Percentiles rank a stretch among this genome's conserved stretches.
These are phyloP conservation scores for Anastatica hierochuntica DNA, from an alignment of 345 rosid species.

Conservation along the genomic window DNA sequence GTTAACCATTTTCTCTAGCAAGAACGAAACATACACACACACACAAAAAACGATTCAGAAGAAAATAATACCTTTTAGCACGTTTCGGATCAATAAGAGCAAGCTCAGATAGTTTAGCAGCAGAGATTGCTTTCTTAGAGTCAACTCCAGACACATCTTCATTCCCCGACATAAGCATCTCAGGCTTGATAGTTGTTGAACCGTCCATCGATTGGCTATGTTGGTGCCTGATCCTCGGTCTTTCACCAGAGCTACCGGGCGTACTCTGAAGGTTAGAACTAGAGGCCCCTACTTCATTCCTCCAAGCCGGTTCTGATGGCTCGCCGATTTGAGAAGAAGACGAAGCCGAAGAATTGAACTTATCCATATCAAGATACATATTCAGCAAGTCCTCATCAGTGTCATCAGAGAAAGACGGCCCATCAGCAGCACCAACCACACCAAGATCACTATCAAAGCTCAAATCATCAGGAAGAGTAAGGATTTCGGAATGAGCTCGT, in stretches of 20 bases:
- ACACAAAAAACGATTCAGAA: background rate
- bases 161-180: conserved; percentile 64
- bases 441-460: conserved; percentile 85
- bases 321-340: conserved; percentile 54
- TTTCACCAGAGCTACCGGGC: conserved; percentile 42
- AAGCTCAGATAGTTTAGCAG: conserved; percentile 92
- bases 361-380: conserved; percentile 83
- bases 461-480: conserved; percentile 82
- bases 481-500: conserved; percentile 87
- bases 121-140: conserved; percentile 69
- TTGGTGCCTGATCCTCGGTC: conserved; percentile 80
- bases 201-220: conserved; percentile 94
- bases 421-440: conserved; percentile 62
- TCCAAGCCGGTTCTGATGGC: conserved; percentile 23
- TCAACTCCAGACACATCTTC: conserved; percentile 49
- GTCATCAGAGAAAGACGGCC: conserved; percentile 47
- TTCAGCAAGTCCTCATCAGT: conserved; percentile 67
- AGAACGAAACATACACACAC: background rate
- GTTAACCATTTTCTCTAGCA: background rate
- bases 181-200: conserved; percentile 56
- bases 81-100: conserved; percentile 93
- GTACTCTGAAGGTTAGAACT: conserved; percentile 20
- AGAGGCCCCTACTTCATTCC: background rate
- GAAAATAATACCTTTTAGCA: conserved; percentile 69
- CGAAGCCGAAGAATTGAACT: conserved; percentile 47